These are phyloP conservation scores for Aspergillus vadensis DNA, from an alignment of 2,329 filamentous ascomycete species.

Conservation along the genomic window DNA sequence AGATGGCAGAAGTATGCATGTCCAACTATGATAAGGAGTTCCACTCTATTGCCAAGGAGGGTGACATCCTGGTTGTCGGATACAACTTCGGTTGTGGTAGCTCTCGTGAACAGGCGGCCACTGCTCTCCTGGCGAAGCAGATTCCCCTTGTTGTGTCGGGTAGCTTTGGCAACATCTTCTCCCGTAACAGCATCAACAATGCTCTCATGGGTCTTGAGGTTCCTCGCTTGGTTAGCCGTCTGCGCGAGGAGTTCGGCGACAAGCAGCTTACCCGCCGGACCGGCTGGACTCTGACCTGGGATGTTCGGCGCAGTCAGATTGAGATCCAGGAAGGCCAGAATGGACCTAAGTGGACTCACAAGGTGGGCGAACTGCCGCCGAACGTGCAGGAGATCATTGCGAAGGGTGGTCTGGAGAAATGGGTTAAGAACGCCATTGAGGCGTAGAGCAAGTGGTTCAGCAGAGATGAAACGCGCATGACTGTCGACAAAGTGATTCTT, in stretches of 20 bases:
- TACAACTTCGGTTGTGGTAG: constrained; percentile 88
- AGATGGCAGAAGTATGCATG: constrained; percentile 91
- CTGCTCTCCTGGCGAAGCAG: constrained; percentile 56
- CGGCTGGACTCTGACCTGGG: constrained; percentile 79
- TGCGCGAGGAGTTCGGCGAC: constrained; percentile 34
- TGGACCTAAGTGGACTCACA: constrained; percentile 72
- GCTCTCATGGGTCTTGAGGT: constrained; percentile 45
- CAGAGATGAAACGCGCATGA: background rate
- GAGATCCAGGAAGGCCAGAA: constrained; percentile 68
- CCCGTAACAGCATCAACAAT: constrained; percentile 46
- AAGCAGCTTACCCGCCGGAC: constrained; percentile 32
- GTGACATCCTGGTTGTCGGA: constrained; percentile 81
- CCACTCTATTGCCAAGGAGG: constrained; percentile 60
- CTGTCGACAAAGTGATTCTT: background rate
- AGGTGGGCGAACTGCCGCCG: constrained; percentile 78
- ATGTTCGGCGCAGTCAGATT: constrained; percentile 71
- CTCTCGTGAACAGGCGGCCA: constrained; percentile 84
- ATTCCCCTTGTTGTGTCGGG: constrained; percentile 42
- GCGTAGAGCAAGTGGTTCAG: background rate
- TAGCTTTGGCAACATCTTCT: constrained; percentile 44
- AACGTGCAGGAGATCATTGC: constrained; percentile 88
- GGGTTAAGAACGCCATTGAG: constrained; percentile 64
- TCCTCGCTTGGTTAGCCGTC: constrained; percentile 38
- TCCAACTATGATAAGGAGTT: constrained; percentile 86
- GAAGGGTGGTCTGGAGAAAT: constrained; percentile 74